These are phyloP conservation scores for Misopates orontium DNA, from an alignment of 257 asterid genomes.

Conservation along the genomic window DNA sequence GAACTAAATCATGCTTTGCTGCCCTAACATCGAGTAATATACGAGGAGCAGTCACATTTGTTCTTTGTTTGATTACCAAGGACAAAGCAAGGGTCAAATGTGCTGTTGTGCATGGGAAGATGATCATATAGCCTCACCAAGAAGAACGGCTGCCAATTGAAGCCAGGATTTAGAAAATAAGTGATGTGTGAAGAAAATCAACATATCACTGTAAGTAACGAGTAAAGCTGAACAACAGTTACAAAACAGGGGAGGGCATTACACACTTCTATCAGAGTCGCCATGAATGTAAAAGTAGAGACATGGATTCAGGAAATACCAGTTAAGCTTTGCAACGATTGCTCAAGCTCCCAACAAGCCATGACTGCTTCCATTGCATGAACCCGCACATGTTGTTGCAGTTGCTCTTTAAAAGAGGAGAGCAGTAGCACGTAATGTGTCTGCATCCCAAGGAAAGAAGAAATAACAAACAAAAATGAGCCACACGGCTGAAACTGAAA, in stretches of 20 bases:
- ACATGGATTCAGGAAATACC: constrained; percentile 41
- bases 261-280: too few species aligned
- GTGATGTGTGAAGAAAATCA: not conserved
- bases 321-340: constrained; percentile 93
- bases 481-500: too few species aligned
- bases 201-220: not conserved
- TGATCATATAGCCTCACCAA: too few species aligned
- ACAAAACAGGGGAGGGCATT: not conserved
- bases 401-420: constrained; percentile 94
- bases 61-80: too few species aligned
- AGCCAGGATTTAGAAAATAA: not conserved
- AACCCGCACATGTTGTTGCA: constrained; percentile 95
- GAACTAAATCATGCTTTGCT: too few species aligned
- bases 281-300: not conserved
- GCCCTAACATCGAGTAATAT: too few species aligned
- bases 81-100: too few species aligned
- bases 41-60: too few species aligned
- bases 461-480: not conserved
- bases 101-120: too few species aligned
- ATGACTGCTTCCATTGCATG: constrained; percentile 99
- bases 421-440: constrained; percentile 92
- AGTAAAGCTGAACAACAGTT: not conserved
- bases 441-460: constrained; percentile 40
- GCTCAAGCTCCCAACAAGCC: constrained; percentile 99
- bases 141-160: too few species aligned